Base-by-base conservation (phyloP, 2,329 filamentous ascomycete species). In the Claviceps africana region DNA sequence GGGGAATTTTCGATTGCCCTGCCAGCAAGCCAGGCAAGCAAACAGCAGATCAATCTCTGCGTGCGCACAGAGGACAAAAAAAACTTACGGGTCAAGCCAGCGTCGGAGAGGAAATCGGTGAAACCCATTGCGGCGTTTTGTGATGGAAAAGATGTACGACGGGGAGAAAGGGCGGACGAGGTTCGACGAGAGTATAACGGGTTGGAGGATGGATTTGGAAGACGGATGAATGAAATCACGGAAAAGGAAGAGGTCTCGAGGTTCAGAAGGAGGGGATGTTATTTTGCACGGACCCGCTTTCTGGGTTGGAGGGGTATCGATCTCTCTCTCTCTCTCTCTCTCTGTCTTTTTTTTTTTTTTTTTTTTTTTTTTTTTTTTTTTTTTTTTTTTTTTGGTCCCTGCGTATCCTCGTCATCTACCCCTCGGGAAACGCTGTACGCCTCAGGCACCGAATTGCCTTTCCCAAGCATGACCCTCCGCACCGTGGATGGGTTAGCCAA, bases 101-200 rank as follows among this genome's bases (percentile, higher is more conserved):
- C 70, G 65, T 82, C 80, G 65, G 77, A 74, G 62, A 79, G 66
- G 62, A 85, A 72, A 68, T 84, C 80, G 67, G 74, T 72, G 75
- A 84, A 84, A 68, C 81, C 81, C 81, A 85, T 84, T 59, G 60
- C 76, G 61, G 55, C 40, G 19, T 9, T 50, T 13, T 47, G 40
- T 28, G 21, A 35, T 28, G 37, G 13, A 21, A 40, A 21, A 30
- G 25, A 50, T 37, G 35, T 28, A 52, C 42, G 42, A 52, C 2
- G 43, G 39, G 44, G 33, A 40, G 17, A 28, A n/a, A 43, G 21
- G 35, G 6, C 25, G 22, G 37, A 10, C 21, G 45, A 22, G 42
- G 43, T 52, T 42, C 39, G 39, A 21, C 6, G n/a, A 31, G 39
- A 19, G 3, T 31, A 15, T 33, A 42, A 43, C 8, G 22, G 49